phyloP scores from a whole-genome alignment of 2,329 filamentous ascomycete species.

The Penicillium thymicola region DNA sequence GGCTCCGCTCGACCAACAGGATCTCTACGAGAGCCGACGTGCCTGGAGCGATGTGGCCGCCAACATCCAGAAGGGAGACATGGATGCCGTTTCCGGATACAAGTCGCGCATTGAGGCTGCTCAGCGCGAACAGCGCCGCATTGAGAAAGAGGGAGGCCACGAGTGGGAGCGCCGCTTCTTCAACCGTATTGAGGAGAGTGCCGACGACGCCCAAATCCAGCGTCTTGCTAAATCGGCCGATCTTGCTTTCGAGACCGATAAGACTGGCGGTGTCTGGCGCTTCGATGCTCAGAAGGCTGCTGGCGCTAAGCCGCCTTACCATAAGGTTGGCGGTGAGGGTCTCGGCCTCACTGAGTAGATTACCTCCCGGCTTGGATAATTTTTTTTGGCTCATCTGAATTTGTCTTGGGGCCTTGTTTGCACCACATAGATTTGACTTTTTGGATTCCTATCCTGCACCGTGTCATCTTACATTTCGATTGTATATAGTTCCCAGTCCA shows the following conservation, averaged over 20 bases:
- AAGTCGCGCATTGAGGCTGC: slow-evolving; percentile 89
- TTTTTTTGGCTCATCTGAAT: not conserved
- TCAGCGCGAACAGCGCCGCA: slow-evolving; percentile 72
- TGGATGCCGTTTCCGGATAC: slow-evolving; percentile 73
- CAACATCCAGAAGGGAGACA: slow-evolving; percentile 76
- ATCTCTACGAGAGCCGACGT: slow-evolving; percentile 79
- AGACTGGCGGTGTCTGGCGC: slow-evolving; percentile 69
- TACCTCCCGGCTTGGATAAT: not conserved
- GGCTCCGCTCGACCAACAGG: slow-evolving; percentile 71
- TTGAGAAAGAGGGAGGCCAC: slow-evolving; percentile 70
- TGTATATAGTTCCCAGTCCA: slow-evolving; percentile 23
- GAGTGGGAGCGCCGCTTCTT: slow-evolving; percentile 88
- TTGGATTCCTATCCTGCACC: slow-evolving; percentile 10
- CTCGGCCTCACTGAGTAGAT: slow-evolving; percentile 33
- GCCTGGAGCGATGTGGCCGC: slow-evolving; percentile 85
- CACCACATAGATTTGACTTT: slow-evolving; percentile 20
- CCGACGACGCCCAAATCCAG: slow-evolving; percentile 39
- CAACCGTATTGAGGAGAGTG: slow-evolving; percentile 40
- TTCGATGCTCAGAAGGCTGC: slow-evolving; percentile 58
- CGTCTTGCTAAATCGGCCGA: slow-evolving; percentile 44
- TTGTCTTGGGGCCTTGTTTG: not conserved
- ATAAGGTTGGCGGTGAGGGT: slow-evolving; percentile 39
- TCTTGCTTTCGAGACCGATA: slow-evolving; percentile 54
- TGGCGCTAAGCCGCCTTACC: slow-evolving; percentile 43
- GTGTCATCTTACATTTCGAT: slow-evolving; percentile 19